Percentiles rank a stretch among this genome's conserved stretches.
Evolutionary conservation across 192 early-diverging fungal species (phyloP).

Genomic region (Umbelopsis vinacea): DNA sequence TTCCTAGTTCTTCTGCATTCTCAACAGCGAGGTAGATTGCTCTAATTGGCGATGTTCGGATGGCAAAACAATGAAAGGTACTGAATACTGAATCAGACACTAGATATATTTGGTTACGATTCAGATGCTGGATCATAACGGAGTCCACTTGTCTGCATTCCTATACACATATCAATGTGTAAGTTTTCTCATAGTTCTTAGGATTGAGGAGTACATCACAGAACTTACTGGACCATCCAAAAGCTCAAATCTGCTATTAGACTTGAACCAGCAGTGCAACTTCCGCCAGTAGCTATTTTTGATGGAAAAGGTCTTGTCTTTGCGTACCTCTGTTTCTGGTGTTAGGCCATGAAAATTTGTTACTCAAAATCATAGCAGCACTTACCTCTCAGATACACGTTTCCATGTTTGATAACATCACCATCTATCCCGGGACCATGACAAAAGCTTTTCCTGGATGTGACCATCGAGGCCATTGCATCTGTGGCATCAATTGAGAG

Average conservation of each 20-base stretch:
- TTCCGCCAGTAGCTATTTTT: slow-evolving; percentile 16
- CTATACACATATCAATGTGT: not conserved
- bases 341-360: not conserved
- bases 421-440: not conserved
- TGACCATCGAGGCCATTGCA: not conserved
- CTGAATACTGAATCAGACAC: slow-evolving; percentile 21
- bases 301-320: slow-evolving; percentile 8
- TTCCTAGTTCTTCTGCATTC: slow-evolving; percentile 4
- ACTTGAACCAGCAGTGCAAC: slow-evolving; percentile 1
- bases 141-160: not conserved
- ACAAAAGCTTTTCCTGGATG: not conserved
- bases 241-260: not conserved
- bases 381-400: not conserved
- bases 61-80: slow-evolving; percentile 22
- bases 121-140: not conserved
- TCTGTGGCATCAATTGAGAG: slow-evolving; percentile 1
- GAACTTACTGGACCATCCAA: slow-evolving; percentile 5
- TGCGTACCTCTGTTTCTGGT: not conserved
- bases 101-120: slow-evolving; percentile 22
- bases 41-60: slow-evolving; percentile 20
- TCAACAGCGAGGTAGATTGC: not conserved
- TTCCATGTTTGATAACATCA: slow-evolving; percentile 6
- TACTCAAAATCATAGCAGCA: not conserved
- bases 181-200: too few species aligned
- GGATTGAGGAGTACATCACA: too few species aligned